Percentiles rank a stretch among this genome's conserved stretches.
Evolutionary conservation across 2,329 filamentous ascomycete species (phyloP).

Genomic region (Pochonia chlamydosporia): DNA sequence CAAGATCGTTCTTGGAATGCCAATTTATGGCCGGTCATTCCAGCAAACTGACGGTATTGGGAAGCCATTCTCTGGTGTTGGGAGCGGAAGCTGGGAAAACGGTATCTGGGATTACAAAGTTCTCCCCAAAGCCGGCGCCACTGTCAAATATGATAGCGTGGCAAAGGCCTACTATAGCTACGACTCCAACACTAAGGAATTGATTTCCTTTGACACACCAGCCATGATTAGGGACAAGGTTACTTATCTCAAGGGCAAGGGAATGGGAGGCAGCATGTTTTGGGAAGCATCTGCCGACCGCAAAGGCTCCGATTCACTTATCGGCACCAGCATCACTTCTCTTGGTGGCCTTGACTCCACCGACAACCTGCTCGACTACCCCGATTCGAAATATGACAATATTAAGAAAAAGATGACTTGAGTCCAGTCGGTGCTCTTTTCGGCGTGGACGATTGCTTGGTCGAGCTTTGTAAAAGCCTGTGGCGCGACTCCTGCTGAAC

Average conservation of each 20-base stretch:
- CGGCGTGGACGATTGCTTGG: too few relatives aligned
- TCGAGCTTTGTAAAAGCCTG: too few relatives aligned
- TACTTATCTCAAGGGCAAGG: constrained; percentile 53
- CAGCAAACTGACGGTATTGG: constrained; percentile 57
- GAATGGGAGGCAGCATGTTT: constrained; percentile 76
- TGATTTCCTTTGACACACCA: constrained; percentile 69
- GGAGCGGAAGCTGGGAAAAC: constrained; percentile 64
- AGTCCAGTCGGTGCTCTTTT: neutral
- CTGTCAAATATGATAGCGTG: constrained; percentile 49
- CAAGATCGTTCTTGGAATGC: constrained; percentile 75
- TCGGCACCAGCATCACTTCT: constrained; percentile 40
- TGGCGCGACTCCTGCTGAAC: too few relatives aligned
- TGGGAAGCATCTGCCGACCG: constrained; percentile 75
- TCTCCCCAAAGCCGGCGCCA: constrained; percentile 57
- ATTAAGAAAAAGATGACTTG: constrained; percentile 29
- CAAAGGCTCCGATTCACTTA: constrained; percentile 53
- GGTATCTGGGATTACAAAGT: constrained; percentile 79
- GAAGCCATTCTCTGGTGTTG: constrained; percentile 55
- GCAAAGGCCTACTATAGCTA: constrained; percentile 67
- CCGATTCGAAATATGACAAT: constrained; percentile 50
- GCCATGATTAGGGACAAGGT: constrained; percentile 57
- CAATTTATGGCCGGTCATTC: constrained; percentile 40
- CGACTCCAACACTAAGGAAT: constrained; percentile 49
- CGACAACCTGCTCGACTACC: constrained; percentile 46
- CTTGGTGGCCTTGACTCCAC: constrained; percentile 35